Evolutionary conservation across 371 early-diverging fungal species (phyloP).

Genomic region (Actinomortierella wolfii): DNA sequence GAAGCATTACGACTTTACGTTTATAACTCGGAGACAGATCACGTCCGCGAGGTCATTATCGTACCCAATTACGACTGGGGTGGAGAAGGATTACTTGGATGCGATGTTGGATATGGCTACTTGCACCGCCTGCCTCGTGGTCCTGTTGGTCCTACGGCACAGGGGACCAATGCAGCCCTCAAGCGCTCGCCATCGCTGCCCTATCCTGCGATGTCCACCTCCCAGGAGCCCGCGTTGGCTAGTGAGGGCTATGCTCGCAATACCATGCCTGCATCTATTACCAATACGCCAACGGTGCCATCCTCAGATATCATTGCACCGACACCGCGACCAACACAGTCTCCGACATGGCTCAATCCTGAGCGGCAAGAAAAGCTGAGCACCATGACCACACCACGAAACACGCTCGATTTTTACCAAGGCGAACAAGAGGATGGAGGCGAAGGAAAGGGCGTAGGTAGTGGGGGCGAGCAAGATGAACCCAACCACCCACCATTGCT

Average conservation of each 20-base stretch:
- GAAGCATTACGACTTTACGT: conserved; percentile 68
- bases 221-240: conserved; percentile 23
- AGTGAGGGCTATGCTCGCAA: conserved; percentile 11
- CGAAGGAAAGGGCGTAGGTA: conserved; percentile 9
- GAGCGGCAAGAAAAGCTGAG: not conserved
- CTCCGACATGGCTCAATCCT: conserved; percentile 36
- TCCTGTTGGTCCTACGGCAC: not conserved
- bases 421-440: conserved; percentile 8
- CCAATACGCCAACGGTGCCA: conserved; percentile 19
- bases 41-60: conserved; percentile 70
- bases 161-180: conserved; percentile 12
- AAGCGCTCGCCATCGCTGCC: conserved; percentile 28
- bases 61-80: conserved; percentile 76
- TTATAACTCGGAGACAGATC: conserved; percentile 71
- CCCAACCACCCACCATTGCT: conserved; percentile 14
- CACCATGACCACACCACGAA: too few species aligned
- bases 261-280: conserved; percentile 25
- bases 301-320: conserved; percentile 33
- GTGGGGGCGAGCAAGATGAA: conserved; percentile 13
- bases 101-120: conserved; percentile 71
- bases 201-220: conserved; percentile 18
- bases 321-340: conserved; percentile 36
- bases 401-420: too few species aligned
- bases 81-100: conserved; percentile 69
- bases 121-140: conserved; percentile 35